Base-by-base conservation (phyloP, 257 asterid species). In the Nicotiana sylvestris region DNA sequence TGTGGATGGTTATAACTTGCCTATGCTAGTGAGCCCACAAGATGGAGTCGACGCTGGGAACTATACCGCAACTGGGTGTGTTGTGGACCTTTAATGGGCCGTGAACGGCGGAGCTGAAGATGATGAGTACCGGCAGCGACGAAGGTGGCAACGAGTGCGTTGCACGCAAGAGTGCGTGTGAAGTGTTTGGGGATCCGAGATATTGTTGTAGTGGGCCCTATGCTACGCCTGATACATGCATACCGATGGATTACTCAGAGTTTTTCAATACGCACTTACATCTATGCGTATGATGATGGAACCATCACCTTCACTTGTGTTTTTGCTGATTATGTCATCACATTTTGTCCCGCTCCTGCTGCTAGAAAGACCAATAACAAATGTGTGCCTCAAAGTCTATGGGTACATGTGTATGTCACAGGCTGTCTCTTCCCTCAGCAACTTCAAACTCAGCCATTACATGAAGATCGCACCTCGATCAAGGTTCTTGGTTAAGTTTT, bases 361-460 rank as follows among this genome's bases (percentile, higher is more conserved):
- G 46, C 91, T 77, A 85, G 89, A 89, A 83, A 89, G 94, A 82
- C 99, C 99, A 69, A 95, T 93, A 25, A 98, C 98, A 8, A 93
- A 93, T 60, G 97, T 92, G 82, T 93, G 97, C 91, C 92, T 95
- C 89, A 95, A 93, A 89, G 89, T 91, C 80, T 95, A 91, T 61
- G 98, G 98, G 79, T 93, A 93, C 89, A 91, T 93, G 95, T 92
- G 98, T 94, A 92, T 95, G 97, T 83, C 95, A 37, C 98, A 93
- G 81, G 99, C 98, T 13, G 89, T 93, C 70, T 93, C 98, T 68
- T 95, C 92, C 87, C 99, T 95, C 83, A 87, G 92, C 17, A 97
- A 95, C 81, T 95, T 95, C 92, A 95, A 95, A 91, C 91, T 93
- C 39, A 97, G 99, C 13, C 99, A 95, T 83, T 95, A 93, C 92